These are phyloP conservation scores for Nothophaeocryptopus gaeumannii DNA, from an alignment of 2,329 filamentous ascomycete species.

Conservation along the genomic window DNA sequence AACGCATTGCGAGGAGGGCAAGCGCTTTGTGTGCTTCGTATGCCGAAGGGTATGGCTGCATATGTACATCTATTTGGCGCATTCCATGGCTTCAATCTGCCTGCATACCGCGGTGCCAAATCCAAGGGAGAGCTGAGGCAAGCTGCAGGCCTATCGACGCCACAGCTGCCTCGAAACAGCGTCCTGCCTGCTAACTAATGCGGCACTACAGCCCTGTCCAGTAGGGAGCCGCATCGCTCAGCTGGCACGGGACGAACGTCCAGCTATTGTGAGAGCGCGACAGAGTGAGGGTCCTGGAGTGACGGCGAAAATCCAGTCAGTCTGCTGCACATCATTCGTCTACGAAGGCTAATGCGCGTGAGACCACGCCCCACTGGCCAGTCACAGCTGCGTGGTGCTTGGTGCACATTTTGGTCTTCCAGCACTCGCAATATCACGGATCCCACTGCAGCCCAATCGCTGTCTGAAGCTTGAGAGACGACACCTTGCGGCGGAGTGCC, in stretches of 20 bases:
- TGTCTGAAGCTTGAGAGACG: slow-evolving; percentile 4
- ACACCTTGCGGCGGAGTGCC: slow-evolving; percentile 9
- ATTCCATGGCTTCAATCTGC: background rate
- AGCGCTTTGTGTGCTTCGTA: too few species aligned
- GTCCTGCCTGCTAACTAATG: slow-evolving; percentile 22
- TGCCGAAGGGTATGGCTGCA: background rate
- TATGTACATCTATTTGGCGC: background rate
- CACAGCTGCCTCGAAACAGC: slow-evolving; percentile 14
- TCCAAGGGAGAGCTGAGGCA: slow-evolving; percentile 7
- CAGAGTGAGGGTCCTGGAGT: too few species aligned
- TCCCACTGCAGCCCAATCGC: slow-evolving; percentile 10
- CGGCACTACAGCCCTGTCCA: slow-evolving; percentile 19
- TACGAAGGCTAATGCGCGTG: background rate
- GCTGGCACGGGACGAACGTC: slow-evolving; percentile 37
- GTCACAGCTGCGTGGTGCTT: slow-evolving; percentile 5
- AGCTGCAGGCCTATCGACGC: slow-evolving; percentile 12
- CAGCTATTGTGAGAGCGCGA: slow-evolving; percentile 8
- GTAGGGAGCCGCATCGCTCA: slow-evolving; percentile 38
- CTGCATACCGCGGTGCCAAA: slow-evolving; percentile 10
- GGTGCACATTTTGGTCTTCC: slow-evolving; percentile 1
- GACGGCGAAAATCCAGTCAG: slow-evolving; percentile 3
- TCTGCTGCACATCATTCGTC: slow-evolving; percentile 18
- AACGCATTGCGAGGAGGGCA: too few species aligned
- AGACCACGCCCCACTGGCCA: slow-evolving; percentile 5
- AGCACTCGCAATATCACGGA: slow-evolving; percentile 6